phyloP scores from a whole-genome alignment of 768 basidiomycete genomes.

The Podaxis sp. region DNA sequence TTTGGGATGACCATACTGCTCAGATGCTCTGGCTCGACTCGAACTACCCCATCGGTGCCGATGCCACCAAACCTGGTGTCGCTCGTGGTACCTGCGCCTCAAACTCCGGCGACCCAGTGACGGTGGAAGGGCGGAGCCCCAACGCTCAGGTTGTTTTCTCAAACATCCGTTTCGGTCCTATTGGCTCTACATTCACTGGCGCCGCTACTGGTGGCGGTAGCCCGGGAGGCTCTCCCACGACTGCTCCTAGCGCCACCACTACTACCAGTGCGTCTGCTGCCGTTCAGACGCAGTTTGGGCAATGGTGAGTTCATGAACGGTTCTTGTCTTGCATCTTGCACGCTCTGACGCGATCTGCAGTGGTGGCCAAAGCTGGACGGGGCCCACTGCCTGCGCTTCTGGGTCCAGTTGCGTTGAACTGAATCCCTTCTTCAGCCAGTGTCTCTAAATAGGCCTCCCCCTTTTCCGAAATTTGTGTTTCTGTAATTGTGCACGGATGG shows the following conservation, averaged over 20 bases:
- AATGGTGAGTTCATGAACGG: constrained; percentile 22
- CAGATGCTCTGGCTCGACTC: constrained; percentile 53
- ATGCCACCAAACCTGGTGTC: constrained; percentile 36
- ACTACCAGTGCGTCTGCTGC: constrained; percentile 13
- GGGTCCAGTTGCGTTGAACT: constrained; percentile 25
- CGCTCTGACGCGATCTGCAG: constrained; percentile 15
- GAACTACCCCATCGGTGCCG: constrained; percentile 34
- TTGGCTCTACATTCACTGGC: constrained; percentile 38
- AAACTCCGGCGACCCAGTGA: constrained; percentile 37
- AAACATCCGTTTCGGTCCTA: constrained; percentile 48
- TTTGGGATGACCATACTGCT: constrained; percentile 50
- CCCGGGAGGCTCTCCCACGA: constrained; percentile 4
- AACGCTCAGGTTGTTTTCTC: constrained; percentile 44
- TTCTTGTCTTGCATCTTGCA: background rate
- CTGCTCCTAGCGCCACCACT: constrained; percentile 11
- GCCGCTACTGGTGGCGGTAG: background rate
- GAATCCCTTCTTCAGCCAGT: constrained; percentile 33
- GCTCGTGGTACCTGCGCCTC: constrained; percentile 46
- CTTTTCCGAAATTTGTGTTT: background rate
- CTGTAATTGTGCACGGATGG: background rate
- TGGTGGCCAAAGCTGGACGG: constrained; percentile 27
- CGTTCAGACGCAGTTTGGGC: constrained; percentile 25
- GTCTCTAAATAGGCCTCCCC: constrained; percentile 13
- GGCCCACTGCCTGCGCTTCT: constrained; percentile 29
- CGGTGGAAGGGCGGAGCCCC: constrained; percentile 36